phyloP scores from a whole-genome alignment of 1,284 basidiomycete species.

The Chalciporus sp. region DNA sequence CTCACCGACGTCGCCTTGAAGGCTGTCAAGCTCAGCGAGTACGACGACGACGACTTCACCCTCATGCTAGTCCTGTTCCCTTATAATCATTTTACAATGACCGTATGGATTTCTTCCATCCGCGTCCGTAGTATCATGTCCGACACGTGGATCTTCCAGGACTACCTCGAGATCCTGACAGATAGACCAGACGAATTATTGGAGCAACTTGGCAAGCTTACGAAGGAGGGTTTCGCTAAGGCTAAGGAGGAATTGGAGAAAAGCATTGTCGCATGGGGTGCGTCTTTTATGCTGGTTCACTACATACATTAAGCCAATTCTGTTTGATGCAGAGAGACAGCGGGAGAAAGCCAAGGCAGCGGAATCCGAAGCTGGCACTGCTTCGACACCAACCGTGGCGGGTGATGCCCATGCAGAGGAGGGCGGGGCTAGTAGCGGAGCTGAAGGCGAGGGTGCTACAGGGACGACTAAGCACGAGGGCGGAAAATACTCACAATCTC shows the following conservation, averaged over 20 bases:
- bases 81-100: too few relatives aligned
- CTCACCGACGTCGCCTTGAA: too few relatives aligned
- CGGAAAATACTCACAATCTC: constrained; percentile 54
- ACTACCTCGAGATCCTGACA: constrained; percentile 64
- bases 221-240: constrained; percentile 63
- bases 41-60: too few relatives aligned
- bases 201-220: constrained; percentile 55
- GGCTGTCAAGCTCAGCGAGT: too few relatives aligned
- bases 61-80: too few relatives aligned
- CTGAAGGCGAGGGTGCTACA: constrained; percentile 32
- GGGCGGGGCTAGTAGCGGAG: constrained; percentile 31
- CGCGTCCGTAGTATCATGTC: too few relatives aligned
- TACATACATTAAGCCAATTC: neutral
- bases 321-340: constrained; percentile 49
- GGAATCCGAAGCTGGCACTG: constrained; percentile 41
- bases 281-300: neutral
- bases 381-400: constrained; percentile 31
- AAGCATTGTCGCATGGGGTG: too few relatives aligned
- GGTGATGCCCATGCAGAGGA: constrained; percentile 45
- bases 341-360: constrained; percentile 53
- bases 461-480: constrained; percentile 35
- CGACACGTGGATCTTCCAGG: constrained; percentile 67
- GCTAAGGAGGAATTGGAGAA: constrained; percentile 77
- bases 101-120: too few relatives aligned
- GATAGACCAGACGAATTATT: constrained; percentile 67